phyloP scores from a whole-genome alignment of 164 flowering plant genomes.

The Umbellularia californica region DNA sequence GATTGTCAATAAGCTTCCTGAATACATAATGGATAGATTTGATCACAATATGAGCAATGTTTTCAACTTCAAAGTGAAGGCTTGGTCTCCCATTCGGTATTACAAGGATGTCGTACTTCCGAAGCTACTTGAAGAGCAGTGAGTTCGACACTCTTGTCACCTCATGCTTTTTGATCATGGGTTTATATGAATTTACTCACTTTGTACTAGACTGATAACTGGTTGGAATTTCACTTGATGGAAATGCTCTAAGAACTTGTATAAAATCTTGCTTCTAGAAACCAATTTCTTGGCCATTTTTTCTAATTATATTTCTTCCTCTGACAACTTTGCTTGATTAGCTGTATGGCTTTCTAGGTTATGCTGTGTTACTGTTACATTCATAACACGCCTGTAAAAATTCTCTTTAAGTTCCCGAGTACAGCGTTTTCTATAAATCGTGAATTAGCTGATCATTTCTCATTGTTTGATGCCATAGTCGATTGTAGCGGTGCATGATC shows the following conservation, averaged over 20 bases:
- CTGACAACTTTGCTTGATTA: too few relatives aligned
- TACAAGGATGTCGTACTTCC: constrained; percentile 81
- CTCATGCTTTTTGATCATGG: constrained; percentile 3
- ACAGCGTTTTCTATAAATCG: too few relatives aligned
- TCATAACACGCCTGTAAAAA: too few relatives aligned
- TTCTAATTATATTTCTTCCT: too few relatives aligned
- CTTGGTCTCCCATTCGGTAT: constrained; percentile 75
- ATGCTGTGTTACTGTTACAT: too few relatives aligned
- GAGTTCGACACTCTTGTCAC: constrained; percentile 20
- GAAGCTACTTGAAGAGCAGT: constrained; percentile 81
- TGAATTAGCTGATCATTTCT: too few relatives aligned
- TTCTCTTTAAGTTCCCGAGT: too few relatives aligned
- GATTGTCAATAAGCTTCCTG: constrained; percentile 64
- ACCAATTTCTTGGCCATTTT: not conserved
- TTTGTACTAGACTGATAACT: not conserved
- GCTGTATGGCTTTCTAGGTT: too few relatives aligned
- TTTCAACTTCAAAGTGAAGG: constrained; percentile 77
- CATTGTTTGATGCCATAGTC: too few relatives aligned
- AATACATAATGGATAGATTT: constrained; percentile 74
- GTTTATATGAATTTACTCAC: not conserved
- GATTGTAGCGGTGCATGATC: too few relatives aligned
- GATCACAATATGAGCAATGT: constrained; percentile 77
- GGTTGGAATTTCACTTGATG: not conserved
- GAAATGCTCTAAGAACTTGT: not conserved
- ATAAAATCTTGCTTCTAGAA: not conserved